Evolutionary conservation across 257 asterid genomes (phyloP).

Genomic region (Thymus quinquecostatus): DNA sequence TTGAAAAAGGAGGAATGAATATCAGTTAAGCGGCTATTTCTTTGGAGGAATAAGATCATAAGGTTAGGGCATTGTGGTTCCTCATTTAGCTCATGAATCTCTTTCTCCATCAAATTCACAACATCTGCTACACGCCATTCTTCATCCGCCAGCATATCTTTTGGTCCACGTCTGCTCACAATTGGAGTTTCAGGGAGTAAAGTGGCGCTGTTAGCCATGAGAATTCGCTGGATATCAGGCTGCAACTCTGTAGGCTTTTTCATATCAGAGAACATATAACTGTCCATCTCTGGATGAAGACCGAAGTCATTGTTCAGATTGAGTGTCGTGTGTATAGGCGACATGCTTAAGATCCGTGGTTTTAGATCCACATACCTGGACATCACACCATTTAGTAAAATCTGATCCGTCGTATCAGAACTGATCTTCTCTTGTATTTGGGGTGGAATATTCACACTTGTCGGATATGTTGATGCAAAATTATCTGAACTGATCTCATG

Average conservation of each 20-base stretch:
- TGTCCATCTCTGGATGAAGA: neutral
- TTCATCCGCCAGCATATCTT: constrained; percentile 11
- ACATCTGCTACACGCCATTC: constrained; percentile 10
- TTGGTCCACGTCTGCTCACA: neutral
- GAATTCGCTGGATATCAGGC: neutral
- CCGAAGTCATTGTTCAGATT: neutral
- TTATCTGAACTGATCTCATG: too few species aligned
- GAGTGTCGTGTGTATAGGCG: neutral
- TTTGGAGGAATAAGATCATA: constrained; percentile 36
- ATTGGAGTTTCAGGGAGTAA: neutral
- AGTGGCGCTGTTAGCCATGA: neutral
- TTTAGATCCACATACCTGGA: neutral
- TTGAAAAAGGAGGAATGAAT: constrained; percentile 35
- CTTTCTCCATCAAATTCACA: constrained; percentile 20
- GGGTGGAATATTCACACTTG: neutral
- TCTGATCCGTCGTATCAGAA: neutral
- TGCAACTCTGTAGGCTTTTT: neutral
- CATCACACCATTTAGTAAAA: neutral
- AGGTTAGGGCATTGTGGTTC: constrained; percentile 17
- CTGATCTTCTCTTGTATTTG: neutral
- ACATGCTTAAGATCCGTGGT: constrained; percentile 1
- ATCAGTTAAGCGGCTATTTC: constrained; percentile 25
- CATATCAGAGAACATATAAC: neutral
- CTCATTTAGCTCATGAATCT: neutral
- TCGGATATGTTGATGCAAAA: too few species aligned